Evolutionary conservation across 164 flowering plant species (phyloP), one percentile per base, ranked within the genome.

Genomic region (Stephania japonica): DNA sequence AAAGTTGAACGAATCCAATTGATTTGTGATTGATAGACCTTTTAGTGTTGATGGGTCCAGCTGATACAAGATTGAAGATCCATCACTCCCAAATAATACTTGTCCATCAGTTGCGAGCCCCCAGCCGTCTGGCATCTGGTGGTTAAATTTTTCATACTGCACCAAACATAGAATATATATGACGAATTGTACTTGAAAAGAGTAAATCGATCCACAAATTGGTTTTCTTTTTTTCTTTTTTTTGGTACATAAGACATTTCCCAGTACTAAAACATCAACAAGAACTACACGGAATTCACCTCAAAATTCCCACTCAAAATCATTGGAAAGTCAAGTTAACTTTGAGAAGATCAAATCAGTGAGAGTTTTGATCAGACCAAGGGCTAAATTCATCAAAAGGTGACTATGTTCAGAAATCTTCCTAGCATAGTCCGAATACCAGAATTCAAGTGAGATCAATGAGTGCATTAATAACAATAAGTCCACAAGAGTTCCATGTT

Each of bases 41-140:
- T 86, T 81, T 23, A 90, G 56, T 59, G 91, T 84, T 74, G 82
- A 76, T 41, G 97, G 90, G 76, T 92, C 86, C 71, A 96, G 83
- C 43, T 82, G 84, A 79, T 96, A 96, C 26, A 96, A 75, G 24
- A 88, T 87, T 73, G 99, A 96, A 77, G 89, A 79, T 65, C 99
- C 99, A 87, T 96, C 99, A 84, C 90, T 93, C 79, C 99, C 99
- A 83, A 84, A 91, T 80, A 96, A 72, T 27, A 91, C 82, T 81
- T 90, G 81, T 59, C 99, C 99, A 86, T 96, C 97, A 66, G 99
- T 92, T 72, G 99, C 91, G 72, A 96, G 84, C 65, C 99, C 99
- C 99, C 99, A 96, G 62, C 99, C 99, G 86, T 96, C 99, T 65
- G 65, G 50, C 99, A 96, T 96, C 70, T 82, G 83, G 83, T 93